These are phyloP conservation scores for Pisolithus orientalis DNA, from an alignment of 768 basidiomycete genomes.

Conservation along the genomic window DNA sequence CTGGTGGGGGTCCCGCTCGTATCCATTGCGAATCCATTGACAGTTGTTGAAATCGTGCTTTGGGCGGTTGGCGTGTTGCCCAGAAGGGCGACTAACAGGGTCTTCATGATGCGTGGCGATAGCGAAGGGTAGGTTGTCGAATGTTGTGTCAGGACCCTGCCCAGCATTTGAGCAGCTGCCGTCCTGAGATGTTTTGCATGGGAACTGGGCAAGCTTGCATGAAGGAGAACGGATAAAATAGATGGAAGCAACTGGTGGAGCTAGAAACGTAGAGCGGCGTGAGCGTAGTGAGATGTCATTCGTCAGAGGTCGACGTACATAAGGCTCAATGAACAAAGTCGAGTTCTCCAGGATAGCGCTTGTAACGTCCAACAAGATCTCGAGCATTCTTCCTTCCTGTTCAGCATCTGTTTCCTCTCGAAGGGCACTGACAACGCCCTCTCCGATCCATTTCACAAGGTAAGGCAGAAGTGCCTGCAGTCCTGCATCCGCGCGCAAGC, in stretches of 20 bases:
- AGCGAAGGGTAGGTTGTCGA: slow-evolving; percentile 87
- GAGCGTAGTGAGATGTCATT: not conserved
- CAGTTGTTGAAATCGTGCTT: slow-evolving; percentile 7
- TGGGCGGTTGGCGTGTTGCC: slow-evolving; percentile 12
- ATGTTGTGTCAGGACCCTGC: slow-evolving; percentile 73
- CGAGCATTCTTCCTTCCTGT: slow-evolving; percentile 63
- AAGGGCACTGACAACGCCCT: slow-evolving; percentile 69
- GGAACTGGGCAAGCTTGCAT: slow-evolving; percentile 72
- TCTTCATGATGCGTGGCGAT: slow-evolving; percentile 88
- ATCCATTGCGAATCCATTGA: slow-evolving; percentile 23
- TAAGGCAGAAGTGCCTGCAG: slow-evolving; percentile 89
- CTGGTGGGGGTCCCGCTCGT: slow-evolving; percentile 30
- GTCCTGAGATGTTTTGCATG: slow-evolving; percentile 72
- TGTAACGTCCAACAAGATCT: slow-evolving; percentile 79
- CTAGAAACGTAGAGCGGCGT: slow-evolving; percentile 33
- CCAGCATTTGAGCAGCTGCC: slow-evolving; percentile 77
- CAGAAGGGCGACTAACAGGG: slow-evolving; percentile 81
- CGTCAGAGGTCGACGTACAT: slow-evolving; percentile 51
- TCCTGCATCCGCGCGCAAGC: slow-evolving; percentile 84
- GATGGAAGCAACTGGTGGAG: slow-evolving; percentile 95
- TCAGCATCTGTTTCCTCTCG: slow-evolving; percentile 46
- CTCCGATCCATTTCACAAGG: slow-evolving; percentile 90
- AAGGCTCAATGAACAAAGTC: slow-evolving; percentile 92
- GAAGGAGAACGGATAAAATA: slow-evolving; percentile 84
- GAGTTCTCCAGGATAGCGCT: slow-evolving; percentile 80